A percentile compares a stretch with the other conserved stretches of the same genome.
Evolutionary conservation across 2,329 filamentous ascomycete species (phyloP).

Genomic region (Anisogramma anomala): DNA sequence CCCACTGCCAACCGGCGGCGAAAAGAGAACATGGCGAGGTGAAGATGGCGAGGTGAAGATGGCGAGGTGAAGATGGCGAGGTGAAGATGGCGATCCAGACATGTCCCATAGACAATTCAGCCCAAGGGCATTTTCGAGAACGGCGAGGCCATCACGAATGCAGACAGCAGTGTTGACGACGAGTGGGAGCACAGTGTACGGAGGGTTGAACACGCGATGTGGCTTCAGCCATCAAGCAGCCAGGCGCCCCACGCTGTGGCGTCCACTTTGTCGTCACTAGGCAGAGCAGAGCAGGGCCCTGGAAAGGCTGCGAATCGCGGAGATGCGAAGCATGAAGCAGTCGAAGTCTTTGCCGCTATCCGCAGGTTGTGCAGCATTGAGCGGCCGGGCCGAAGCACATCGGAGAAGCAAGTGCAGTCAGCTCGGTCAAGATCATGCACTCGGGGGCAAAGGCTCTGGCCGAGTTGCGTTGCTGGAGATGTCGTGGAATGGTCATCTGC

Average conservation of each 20-base stretch:
- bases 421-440: no score
- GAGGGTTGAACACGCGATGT: slow-evolving; percentile 15
- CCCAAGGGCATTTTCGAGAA: no score
- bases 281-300: neutral
- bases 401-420: neutral
- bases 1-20: neutral
- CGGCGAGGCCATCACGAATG: neutral
- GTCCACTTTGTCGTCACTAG: neutral
- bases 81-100: neutral
- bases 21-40: neutral
- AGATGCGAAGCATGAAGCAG: neutral
- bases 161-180: no score
- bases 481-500: no score
- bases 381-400: slow-evolving; percentile 2
- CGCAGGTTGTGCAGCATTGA: neutral
- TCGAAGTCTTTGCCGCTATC: neutral
- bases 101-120: no score
- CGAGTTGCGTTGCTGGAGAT: no score
- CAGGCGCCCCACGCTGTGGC: slow-evolving; percentile 1
- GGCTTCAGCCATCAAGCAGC: slow-evolving; percentile 12
- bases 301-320: neutral
- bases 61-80: neutral
- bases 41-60: neutral
- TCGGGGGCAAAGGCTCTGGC: no score
- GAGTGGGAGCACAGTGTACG: no score